These are phyloP conservation scores for Petrea volubilis DNA, from an alignment of 257 asterid species.

Conservation along the genomic window DNA sequence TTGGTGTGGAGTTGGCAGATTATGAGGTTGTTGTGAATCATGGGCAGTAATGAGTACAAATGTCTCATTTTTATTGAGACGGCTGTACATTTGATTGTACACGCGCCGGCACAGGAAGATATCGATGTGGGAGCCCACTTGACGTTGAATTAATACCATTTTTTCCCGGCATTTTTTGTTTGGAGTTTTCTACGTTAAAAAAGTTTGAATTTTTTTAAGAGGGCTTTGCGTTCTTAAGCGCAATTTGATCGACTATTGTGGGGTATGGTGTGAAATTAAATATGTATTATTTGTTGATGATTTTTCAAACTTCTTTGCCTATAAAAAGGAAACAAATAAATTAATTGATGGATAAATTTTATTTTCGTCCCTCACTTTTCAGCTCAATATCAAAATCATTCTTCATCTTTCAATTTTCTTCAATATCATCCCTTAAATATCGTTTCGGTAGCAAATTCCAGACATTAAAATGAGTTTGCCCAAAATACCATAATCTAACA, in stretches of 20 bases:
- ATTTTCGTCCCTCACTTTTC: no score
- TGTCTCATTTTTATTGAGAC: constrained; percentile 54
- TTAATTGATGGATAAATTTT: no score
- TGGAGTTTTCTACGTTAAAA: neutral
- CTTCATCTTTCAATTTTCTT: no score
- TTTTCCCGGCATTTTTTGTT: constrained; percentile 27
- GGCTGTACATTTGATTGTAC: constrained; percentile 50
- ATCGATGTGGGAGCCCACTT: constrained; percentile 30
- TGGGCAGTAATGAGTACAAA: constrained; percentile 33
- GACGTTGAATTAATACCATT: constrained; percentile 13
- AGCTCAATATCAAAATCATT: no score
- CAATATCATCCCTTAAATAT: no score
- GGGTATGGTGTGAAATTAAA: neutral
- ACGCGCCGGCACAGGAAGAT: constrained; percentile 54
- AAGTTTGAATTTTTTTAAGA: constrained; percentile 15
- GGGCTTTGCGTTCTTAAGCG: constrained; percentile 18
- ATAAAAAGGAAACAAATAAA: no score
- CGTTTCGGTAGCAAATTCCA: no score
- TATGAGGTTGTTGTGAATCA: constrained; percentile 11
- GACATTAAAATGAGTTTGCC: no score
- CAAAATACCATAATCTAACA: no score
- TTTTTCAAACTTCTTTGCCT: neutral
- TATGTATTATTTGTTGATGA: neutral
- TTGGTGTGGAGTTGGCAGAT: constrained; percentile 34
- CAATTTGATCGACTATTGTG: constrained; percentile 15